Evolutionary conservation across 768 basidiomycete species (phyloP).

Genomic region (Phanerochaete carnosa): DNA sequence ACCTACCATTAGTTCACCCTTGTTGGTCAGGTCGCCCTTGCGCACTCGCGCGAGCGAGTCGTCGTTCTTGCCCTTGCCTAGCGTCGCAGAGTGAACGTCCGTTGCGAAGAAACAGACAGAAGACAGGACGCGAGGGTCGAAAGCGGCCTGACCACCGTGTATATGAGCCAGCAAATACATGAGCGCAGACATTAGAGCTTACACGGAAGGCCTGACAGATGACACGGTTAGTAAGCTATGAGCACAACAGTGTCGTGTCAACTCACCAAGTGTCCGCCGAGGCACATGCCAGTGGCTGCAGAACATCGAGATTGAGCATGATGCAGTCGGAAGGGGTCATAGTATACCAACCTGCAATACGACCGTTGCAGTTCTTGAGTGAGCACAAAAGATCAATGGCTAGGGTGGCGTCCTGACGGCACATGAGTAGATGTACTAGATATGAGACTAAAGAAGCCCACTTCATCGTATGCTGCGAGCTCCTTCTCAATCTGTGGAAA

Average conservation of each 20-base stretch:
- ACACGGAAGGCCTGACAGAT: slow-evolving; percentile 48
- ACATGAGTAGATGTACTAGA: neutral
- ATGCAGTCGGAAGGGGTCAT: neutral
- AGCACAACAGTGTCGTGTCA: slow-evolving; percentile 16
- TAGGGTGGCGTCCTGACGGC: slow-evolving; percentile 69
- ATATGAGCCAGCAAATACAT: neutral
- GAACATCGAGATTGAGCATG: neutral
- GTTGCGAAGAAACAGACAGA: slow-evolving; percentile 95
- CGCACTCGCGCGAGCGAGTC: slow-evolving; percentile 73
- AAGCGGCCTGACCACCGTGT: slow-evolving; percentile 61
- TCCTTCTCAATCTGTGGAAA: slow-evolving; percentile 75
- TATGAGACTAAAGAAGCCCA: slow-evolving; percentile 21
- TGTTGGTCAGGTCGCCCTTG: slow-evolving; percentile 71
- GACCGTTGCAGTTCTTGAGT: slow-evolving; percentile 83
- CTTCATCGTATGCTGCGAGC: slow-evolving; percentile 86
- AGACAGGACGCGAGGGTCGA: slow-evolving; percentile 78
- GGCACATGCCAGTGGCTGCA: slow-evolving; percentile 87
- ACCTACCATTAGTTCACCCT: slow-evolving; percentile 82
- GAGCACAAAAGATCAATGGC: slow-evolving; percentile 72
- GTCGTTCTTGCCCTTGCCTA: slow-evolving; percentile 83
- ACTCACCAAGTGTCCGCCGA: slow-evolving; percentile 80
- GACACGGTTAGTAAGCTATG: slow-evolving; percentile 26
- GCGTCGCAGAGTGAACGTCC: slow-evolving; percentile 83
- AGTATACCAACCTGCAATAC: slow-evolving; percentile 68
- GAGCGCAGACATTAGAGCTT: slow-evolving; percentile 14